phyloP scores from a whole-genome alignment of 202 grass and related monocot genomes.

The Zizania palustris region DNA sequence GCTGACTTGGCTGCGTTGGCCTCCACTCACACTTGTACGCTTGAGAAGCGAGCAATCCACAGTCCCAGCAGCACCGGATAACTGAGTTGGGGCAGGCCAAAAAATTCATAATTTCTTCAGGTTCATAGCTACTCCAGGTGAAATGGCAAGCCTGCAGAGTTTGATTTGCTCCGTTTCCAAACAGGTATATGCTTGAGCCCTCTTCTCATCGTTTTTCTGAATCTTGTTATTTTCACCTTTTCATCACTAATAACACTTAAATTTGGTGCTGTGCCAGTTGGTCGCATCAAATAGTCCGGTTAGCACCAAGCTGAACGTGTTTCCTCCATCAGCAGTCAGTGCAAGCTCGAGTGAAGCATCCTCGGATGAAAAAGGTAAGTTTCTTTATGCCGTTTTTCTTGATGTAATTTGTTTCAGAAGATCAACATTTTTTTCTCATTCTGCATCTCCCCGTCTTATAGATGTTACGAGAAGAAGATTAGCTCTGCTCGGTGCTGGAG shows the following conservation, averaged over 20 bases:
- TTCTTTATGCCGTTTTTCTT: not conserved
- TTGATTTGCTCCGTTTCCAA: slow-evolving; percentile 64
- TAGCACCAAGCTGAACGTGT: slow-evolving; percentile 33
- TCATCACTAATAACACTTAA: not conserved
- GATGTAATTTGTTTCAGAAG: not conserved
- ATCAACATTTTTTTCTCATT: not conserved
- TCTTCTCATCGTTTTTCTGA: slow-evolving; percentile 5
- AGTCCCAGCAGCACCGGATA: slow-evolving; percentile 49
- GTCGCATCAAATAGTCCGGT: slow-evolving; percentile 40
- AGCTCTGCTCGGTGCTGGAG: slow-evolving; percentile 66
- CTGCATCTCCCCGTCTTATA: slow-evolving; percentile 26
- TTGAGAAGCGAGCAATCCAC: slow-evolving; percentile 13
- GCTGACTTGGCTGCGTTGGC: slow-evolving; percentile 50
- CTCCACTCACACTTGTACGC: slow-evolving; percentile 40
- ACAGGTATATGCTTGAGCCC: slow-evolving; percentile 45
- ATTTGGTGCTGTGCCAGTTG: slow-evolving; percentile 49
- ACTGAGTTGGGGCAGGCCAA: slow-evolving; percentile 14
- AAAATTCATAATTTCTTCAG: not conserved
- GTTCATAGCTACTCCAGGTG: no score
- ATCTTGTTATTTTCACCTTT: not conserved
- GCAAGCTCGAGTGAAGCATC: slow-evolving; percentile 49
- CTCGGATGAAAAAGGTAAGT: slow-evolving; percentile 59
- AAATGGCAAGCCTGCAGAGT: slow-evolving; percentile 70
- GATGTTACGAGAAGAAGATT: slow-evolving; percentile 66
- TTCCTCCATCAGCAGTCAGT: slow-evolving; percentile 38